Percentiles rank a stretch among this genome's conserved stretches.
These are phyloP conservation scores for Teunomyces funiuensis DNA, from an alignment of 805 yeast species.

Conservation along the genomic window DNA sequence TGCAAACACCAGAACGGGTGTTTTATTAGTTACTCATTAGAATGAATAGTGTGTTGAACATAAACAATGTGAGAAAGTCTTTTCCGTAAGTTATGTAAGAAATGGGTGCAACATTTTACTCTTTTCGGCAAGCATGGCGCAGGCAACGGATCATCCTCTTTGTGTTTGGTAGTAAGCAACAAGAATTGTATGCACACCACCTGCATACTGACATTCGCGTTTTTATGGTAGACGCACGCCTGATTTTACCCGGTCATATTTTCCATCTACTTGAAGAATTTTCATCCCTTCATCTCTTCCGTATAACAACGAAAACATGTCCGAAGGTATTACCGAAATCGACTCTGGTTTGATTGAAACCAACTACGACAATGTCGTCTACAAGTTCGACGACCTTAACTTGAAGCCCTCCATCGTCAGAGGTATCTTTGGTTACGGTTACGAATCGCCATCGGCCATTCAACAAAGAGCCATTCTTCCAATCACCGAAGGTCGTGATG, in stretches of 20 bases:
- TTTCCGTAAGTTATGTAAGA: no score
- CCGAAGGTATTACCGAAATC: conserved; percentile 76
- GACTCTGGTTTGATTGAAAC: conserved; percentile 84
- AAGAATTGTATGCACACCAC: no score
- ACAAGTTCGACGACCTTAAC: conserved; percentile 72
- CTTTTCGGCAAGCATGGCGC: no score
- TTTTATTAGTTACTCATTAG: conserved; percentile 17
- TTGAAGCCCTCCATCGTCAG: conserved; percentile 71
- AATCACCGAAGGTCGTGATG: conserved; percentile 91
- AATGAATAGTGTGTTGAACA: no score
- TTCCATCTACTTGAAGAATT: conserved; percentile 12
- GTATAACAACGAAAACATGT: conserved; percentile 31
- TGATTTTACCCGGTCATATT: conserved; percentile 11
- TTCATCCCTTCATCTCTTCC: conserved; percentile 8
- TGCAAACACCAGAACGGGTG: conserved; percentile 22
- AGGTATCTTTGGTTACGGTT: conserved; percentile 86
- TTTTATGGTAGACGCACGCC: not conserved
- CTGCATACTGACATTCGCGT: no score
- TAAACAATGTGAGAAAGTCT: no score
- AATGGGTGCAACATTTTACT: no score
- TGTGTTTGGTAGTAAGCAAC: no score
- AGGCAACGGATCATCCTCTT: no score
- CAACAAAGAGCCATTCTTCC: conserved; percentile 97
- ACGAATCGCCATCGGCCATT: conserved; percentile 95
- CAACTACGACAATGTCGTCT: conserved; percentile 89